Evolutionary conservation across 78 protist species (phyloP).

Genomic region (Salpingoeca rosetta): DNA sequence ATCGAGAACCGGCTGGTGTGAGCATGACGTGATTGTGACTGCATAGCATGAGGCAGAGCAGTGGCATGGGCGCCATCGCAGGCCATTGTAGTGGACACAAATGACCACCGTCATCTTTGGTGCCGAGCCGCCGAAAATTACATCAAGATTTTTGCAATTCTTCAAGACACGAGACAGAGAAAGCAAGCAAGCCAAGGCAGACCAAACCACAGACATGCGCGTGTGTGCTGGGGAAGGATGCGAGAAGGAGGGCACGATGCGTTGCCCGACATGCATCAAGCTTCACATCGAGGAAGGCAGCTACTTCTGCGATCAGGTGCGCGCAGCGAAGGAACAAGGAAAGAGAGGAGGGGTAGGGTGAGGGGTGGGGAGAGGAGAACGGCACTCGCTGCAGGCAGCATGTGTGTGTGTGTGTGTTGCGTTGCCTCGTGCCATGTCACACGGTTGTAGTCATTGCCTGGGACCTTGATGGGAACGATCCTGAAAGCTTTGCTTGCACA

Average conservation of each 20-base stretch:
- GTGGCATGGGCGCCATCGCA: no score
- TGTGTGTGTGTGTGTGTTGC: neutral
- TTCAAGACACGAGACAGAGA: neutral
- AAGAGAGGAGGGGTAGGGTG: neutral
- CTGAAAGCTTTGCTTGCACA: no score
- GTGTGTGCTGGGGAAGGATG: slow-evolving; percentile 23
- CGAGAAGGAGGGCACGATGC: slow-evolving; percentile 24
- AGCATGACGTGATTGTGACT: no score
- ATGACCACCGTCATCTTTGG: no score
- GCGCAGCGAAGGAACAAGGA: neutral
- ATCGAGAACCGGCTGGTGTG: no score
- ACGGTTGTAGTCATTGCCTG: no score
- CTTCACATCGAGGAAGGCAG: neutral
- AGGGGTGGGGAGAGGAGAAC: no score
- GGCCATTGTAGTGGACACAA: no score
- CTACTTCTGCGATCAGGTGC: slow-evolving; percentile 20
- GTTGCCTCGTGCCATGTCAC: neutral
- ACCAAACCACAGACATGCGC: neutral
- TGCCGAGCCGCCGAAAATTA: no score
- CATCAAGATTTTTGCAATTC: no score
- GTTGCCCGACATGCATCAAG: slow-evolving; percentile 43
- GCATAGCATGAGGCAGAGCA: no score
- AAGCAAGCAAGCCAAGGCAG: neutral
- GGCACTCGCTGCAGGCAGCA: neutral
- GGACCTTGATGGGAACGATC: no score